These are phyloP conservation scores for Colletotrichum graminicola DNA, from an alignment of 2,329 filamentous ascomycete genomes.

Conservation along the genomic window DNA sequence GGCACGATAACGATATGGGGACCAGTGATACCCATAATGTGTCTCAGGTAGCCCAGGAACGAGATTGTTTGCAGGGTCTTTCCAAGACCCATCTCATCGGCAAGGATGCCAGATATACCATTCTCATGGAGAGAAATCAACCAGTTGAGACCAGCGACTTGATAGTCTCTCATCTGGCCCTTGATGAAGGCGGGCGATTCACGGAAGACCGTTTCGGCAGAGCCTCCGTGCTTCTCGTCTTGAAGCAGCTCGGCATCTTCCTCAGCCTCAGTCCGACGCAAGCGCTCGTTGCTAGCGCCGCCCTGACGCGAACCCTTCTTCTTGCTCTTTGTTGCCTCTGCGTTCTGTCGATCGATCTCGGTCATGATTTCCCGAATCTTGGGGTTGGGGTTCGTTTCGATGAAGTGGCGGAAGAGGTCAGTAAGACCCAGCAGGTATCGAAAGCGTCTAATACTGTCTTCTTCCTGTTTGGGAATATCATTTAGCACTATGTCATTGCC, in stretches of 20 bases:
- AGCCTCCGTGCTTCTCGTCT: slow-evolving; percentile 89
- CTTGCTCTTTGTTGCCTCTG: slow-evolving; percentile 76
- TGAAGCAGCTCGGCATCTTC: slow-evolving; percentile 91
- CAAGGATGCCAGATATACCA: slow-evolving; percentile 96
- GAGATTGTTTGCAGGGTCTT: slow-evolving; percentile 98
- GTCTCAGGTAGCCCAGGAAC: slow-evolving; percentile 93
- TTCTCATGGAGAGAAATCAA: slow-evolving; percentile 98
- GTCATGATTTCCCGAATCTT: slow-evolving; percentile 93
- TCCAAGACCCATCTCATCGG: slow-evolving; percentile 98
- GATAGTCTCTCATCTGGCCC: slow-evolving; percentile 94
- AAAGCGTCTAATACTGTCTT: slow-evolving; percentile 94
- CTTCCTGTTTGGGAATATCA: slow-evolving; percentile 71
- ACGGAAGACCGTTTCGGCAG: slow-evolving; percentile 90
- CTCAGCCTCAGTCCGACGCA: slow-evolving; percentile 93
- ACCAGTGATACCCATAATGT: slow-evolving; percentile 88
- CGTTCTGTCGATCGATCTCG: slow-evolving; percentile 94
- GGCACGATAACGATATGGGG: slow-evolving; percentile 93
- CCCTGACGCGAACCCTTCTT: slow-evolving; percentile 85
- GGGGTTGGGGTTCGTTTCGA: slow-evolving; percentile 96
- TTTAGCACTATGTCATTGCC: not conserved
- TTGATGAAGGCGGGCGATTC: slow-evolving; percentile 93
- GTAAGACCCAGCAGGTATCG: slow-evolving; percentile 94
- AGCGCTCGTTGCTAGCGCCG: slow-evolving; percentile 81
- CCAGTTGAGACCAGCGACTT: slow-evolving; percentile 96
- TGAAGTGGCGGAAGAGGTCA: slow-evolving; percentile 98